Conservation (phyloP, 2,329 filamentous ascomycete species). For the Graphiopsis chlorocephala region DNA sequence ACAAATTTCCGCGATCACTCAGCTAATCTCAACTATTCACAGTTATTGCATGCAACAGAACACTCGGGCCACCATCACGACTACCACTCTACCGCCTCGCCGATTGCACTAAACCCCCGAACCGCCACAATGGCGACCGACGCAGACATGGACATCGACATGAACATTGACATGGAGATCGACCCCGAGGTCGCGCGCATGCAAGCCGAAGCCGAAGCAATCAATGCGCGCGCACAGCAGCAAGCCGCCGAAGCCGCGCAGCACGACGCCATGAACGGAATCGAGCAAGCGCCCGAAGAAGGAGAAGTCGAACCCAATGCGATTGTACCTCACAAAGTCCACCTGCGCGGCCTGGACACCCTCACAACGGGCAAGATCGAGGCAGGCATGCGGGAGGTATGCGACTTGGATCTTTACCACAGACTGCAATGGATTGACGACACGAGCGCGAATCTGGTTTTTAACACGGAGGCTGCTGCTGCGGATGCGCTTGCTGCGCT, state of each 20-base stretch:
- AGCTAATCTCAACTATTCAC: not conserved
- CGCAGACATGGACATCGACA: slow-evolving; percentile 35
- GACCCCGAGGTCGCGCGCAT: slow-evolving; percentile 34
- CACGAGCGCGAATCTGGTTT: slow-evolving; percentile 81
- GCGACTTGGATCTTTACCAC: slow-evolving; percentile 52
- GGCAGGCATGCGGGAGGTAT: slow-evolving; percentile 64
- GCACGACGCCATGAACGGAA: slow-evolving; percentile 28
- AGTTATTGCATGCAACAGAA: not conserved
- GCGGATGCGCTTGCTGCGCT: slow-evolving; percentile 54
- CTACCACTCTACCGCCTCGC: not conserved
- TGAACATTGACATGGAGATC: slow-evolving; percentile 27
- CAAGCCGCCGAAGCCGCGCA: slow-evolving; percentile 31
- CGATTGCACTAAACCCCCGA: not conserved
- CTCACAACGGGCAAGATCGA: slow-evolving; percentile 79
- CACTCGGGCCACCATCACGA: not conserved
- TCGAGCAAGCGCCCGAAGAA: slow-evolving; percentile 31
- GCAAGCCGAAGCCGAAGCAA: slow-evolving; percentile 30
- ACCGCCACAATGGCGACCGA: slow-evolving; percentile 21
- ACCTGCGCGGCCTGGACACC: slow-evolving; percentile 78
- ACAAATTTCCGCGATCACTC: not conserved
- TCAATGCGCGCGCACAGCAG: slow-evolving; percentile 18
- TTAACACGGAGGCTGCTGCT: slow-evolving; percentile 56
- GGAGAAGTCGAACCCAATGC: slow-evolving; percentile 32
- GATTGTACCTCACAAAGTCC: slow-evolving; percentile 61
- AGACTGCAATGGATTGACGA: slow-evolving; percentile 95